Percentiles rank a stretch among this genome's conserved stretches.
Evolutionary conservation across 1,139 yeast species (phyloP).

Genomic region (Hansenula lynferdii): DNA sequence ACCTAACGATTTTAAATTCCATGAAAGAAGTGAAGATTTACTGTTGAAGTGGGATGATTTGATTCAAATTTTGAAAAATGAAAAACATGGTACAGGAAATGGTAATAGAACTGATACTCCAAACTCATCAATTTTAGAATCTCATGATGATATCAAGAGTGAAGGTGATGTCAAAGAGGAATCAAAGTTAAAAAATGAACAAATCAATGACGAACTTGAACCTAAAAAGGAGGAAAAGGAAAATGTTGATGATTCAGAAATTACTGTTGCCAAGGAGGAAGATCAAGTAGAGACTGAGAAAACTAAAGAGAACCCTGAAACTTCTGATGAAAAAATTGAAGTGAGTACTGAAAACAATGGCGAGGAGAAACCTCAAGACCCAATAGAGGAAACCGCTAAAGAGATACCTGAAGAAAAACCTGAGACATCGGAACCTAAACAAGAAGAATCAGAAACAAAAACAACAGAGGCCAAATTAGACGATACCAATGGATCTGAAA

Average conservation of each 20-base stretch:
- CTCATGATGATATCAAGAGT: constrained; percentile 1
- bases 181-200: not conserved
- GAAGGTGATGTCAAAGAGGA: not conserved
- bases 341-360: not conserved
- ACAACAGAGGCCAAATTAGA: too few relatives aligned
- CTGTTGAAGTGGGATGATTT: constrained; percentile 36
- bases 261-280: not conserved
- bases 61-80: constrained; percentile 9
- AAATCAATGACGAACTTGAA: not conserved
- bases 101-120: constrained; percentile 3
- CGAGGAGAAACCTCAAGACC: not conserved
- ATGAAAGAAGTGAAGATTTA: constrained; percentile 40
- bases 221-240: not conserved
- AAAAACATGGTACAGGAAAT: constrained; percentile 7
- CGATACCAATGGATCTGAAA: too few relatives aligned
- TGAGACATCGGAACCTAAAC: too few relatives aligned
- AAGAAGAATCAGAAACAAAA: not conserved
- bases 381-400: not conserved
- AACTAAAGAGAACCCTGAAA: not conserved
- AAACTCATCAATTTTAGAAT: constrained; percentile 8
- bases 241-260: not conserved
- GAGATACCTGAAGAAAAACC: not conserved
- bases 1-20: constrained; percentile 43
- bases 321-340: not conserved
- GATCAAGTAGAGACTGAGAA: not conserved